Evolutionary conservation across 208 protist genomes (phyloP), one percentile per base, ranked within the genome.

Genomic region (Leishmania aethiopica): DNA sequence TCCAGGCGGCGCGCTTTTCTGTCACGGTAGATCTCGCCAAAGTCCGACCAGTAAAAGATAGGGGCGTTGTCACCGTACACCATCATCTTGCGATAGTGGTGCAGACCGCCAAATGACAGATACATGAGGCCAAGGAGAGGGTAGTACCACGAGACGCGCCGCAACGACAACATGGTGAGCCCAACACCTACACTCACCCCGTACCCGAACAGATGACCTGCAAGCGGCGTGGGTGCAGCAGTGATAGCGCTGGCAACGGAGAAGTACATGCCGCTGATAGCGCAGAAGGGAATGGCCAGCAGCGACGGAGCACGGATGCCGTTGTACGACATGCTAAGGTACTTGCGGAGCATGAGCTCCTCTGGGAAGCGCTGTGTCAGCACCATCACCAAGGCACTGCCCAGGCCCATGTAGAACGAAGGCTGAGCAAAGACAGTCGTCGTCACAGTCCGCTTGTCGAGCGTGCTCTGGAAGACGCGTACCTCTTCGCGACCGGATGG

Each of bases 61-160:
- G 94, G 94, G 13, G 94, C 92, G 85, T 97, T 96, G 82, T 96
- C 92, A 47, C 92, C 91, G 85, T 93, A 92, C 75, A 97, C 80
- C 94, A 95, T 97, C 90, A 97, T 91, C 42, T 92, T 88, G 15
- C 92, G 79, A 87, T 97, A 97, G 87, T 97, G 94, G 78, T 97
- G 94, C 53, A 97, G 87, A 13, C 92, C 90, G 53, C 94, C 94
- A 85, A 93, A 97, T 13, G 90, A 89, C 42, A 97, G 83, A 79
- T 96, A 97, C 84, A 93, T 91, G 17, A 86, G 60, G 17, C 91
- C 92, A 4, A 97, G 87, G 71, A 95, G 80, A n/a, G 94, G 92
- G 83, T 97, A 97, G 79, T 96, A 96, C 90, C 91, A 96, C 40
- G 93, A 96, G 10, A 96, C 80, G 49, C 88, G 86, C 37, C 92